A percentile compares a stretch with the other conserved stretches of the same genome.
phyloP scores from a whole-genome alignment of 2,329 filamentous ascomycete species.

The Penicillium sp. region DNA sequence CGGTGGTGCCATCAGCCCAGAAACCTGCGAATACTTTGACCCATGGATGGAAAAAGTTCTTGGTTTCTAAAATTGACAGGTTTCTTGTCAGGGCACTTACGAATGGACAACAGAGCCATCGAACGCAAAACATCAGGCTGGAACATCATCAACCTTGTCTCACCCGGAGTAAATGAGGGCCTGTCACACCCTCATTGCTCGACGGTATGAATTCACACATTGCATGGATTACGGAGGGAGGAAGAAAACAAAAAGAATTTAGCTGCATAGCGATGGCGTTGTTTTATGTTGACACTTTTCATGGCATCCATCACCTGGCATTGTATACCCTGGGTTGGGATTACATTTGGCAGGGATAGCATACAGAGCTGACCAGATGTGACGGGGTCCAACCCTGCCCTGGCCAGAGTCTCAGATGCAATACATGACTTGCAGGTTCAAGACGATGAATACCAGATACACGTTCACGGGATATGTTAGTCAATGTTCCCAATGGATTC shows the following conservation, averaged over 20 bases:
- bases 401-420: not conserved
- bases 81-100: no score
- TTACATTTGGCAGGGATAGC: not conserved
- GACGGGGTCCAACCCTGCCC: not conserved
- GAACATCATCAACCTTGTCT: no score
- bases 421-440: no score
- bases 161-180: no score
- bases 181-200: constrained; percentile 3
- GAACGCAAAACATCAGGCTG: no score
- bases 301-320: no score
- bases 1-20: constrained; percentile 81
- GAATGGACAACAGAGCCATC: no score
- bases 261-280: constrained; percentile 41
- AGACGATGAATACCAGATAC: no score
- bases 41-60: constrained; percentile 61
- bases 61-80: constrained; percentile 28
- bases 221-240: constrained; percentile 18
- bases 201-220: constrained; percentile 14
- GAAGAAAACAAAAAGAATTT: constrained; percentile 18
- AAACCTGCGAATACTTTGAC: constrained; percentile 85
- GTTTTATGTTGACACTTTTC: constrained; percentile 9
- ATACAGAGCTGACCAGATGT: not conserved
- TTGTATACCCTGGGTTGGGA: constrained; percentile 1
- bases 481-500: no score
- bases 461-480: no score